These are phyloP conservation scores for Fusarium pseudograminearum DNA, from an alignment of 2,329 filamentous ascomycete species.

Conservation along the genomic window DNA sequence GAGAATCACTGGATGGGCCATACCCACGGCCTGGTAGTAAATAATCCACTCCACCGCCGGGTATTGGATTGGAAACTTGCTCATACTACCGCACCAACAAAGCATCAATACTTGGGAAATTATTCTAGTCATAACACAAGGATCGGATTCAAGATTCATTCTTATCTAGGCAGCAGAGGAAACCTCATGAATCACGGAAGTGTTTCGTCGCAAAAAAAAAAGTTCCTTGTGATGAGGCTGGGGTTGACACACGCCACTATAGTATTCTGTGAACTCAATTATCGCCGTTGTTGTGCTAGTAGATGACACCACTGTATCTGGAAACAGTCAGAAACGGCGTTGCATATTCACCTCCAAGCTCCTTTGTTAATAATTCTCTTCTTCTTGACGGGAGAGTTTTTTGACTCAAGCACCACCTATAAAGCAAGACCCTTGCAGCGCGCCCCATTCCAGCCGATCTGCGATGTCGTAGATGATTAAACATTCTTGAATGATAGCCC, in stretches of 20 bases:
- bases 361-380: not conserved
- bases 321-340: not conserved
- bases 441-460: not conserved
- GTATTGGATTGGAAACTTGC: conserved; percentile 48
- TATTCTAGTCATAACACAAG: not conserved
- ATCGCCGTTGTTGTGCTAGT: not conserved
- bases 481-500: not conserved
- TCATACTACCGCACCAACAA: conserved; percentile 49
- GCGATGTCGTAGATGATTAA: too few species aligned
- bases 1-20: not conserved
- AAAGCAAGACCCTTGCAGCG: not conserved
- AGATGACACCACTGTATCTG: too few species aligned
- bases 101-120: not conserved
- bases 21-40: not conserved
- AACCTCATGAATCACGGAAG: not conserved
- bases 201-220: not conserved
- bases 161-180: too few species aligned
- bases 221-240: not conserved
- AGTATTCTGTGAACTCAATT: conserved; percentile 8
- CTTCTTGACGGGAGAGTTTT: not conserved
- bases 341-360: not conserved
- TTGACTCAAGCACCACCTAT: not conserved
- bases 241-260: conserved; percentile 18
- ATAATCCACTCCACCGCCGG: conserved; percentile 7
- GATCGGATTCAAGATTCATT: accelerated